Conservation (phyloP, 768 basidiomycete genomes). For the Strobilomyces dryophilus region DNA sequence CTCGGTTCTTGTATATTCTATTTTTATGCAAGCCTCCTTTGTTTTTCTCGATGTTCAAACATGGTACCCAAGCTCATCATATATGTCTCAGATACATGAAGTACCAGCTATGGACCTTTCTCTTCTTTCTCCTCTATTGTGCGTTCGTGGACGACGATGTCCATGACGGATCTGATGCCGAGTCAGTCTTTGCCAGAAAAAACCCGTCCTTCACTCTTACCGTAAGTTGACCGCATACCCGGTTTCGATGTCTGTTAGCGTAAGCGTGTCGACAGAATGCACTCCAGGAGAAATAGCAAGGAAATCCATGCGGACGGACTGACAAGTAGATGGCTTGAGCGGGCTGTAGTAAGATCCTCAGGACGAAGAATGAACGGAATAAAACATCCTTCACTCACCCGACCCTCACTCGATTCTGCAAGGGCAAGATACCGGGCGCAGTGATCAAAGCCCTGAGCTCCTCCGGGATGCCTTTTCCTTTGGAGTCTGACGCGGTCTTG, state of each 20-base stretch:
- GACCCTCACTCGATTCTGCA: slow-evolving; percentile 75
- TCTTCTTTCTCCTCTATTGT: slow-evolving; percentile 1
- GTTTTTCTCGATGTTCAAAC: slow-evolving; percentile 1
- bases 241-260: slow-evolving; percentile 71
- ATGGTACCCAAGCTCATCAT: slow-evolving; percentile 1
- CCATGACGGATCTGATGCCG: slow-evolving; percentile 61
- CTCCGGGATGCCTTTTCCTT: slow-evolving; percentile 21
- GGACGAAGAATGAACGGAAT: neutral
- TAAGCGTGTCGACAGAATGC: slow-evolving; percentile 68
- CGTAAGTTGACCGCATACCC: slow-evolving; percentile 70
- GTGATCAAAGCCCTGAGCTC: slow-evolving; percentile 28
- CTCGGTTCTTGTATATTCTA: slow-evolving; percentile 23
- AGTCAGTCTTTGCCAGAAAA: slow-evolving; percentile 3
- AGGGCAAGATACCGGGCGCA: slow-evolving; percentile 61
- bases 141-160: slow-evolving; percentile 66
- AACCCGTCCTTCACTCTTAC: slow-evolving; percentile 34
- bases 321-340: slow-evolving; percentile 74
- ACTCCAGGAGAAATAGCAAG: slow-evolving; percentile 77
- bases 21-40: slow-evolving; percentile 9
- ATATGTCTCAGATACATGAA: slow-evolving; percentile 11
- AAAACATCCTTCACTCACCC: slow-evolving; percentile 47
- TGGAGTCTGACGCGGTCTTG: slow-evolving; percentile 12
- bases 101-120: slow-evolving; percentile 10
- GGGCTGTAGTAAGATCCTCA: slow-evolving; percentile 45
- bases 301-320: slow-evolving; percentile 84